phyloP scores from a whole-genome alignment of 345 rosid species.

The Noccaea bulbosa region DNA sequence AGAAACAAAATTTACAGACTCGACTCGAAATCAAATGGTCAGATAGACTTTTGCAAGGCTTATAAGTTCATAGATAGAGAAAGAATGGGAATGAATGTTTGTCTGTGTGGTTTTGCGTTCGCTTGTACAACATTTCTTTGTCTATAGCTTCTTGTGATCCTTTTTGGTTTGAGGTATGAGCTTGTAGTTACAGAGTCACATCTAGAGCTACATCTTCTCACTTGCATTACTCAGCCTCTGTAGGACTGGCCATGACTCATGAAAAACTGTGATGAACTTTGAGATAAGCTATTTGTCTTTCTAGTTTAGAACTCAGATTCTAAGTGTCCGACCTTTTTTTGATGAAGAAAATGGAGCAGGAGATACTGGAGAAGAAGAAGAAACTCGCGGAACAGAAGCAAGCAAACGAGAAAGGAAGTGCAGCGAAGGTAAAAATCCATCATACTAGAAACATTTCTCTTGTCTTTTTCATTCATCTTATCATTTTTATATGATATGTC shows the following conservation, averaged over 20 bases:
- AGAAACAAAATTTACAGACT: not conserved
- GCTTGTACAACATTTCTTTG: not conserved
- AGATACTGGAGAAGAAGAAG: constrained; percentile 65
- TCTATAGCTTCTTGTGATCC: constrained; percentile 4
- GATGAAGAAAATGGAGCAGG: constrained; percentile 86
- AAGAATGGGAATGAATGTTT: not conserved
- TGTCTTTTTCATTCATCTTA: not conserved
- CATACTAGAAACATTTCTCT: not conserved
- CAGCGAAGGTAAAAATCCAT: constrained; percentile 57
- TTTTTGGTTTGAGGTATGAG: constrained; percentile 12
- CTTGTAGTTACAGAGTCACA: not conserved
- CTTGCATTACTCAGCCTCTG: not conserved
- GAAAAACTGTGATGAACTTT: not conserved
- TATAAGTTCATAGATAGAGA: not conserved
- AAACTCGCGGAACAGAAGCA: constrained; percentile 66
- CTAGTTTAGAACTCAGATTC: not conserved
- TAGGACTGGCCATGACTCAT: not conserved
- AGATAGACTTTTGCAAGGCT: not conserved
- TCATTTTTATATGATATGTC: not conserved
- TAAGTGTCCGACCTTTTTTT: constrained; percentile 15
- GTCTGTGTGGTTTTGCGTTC: not conserved
- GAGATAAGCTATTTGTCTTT: not conserved
- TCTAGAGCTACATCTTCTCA: constrained; percentile 2
- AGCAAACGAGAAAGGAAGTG: constrained; percentile 54
- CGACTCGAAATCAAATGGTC: not conserved